Evolutionary conservation across 768 basidiomycete genomes (phyloP).

Genomic region (Candolleomyces aberdarensis): DNA sequence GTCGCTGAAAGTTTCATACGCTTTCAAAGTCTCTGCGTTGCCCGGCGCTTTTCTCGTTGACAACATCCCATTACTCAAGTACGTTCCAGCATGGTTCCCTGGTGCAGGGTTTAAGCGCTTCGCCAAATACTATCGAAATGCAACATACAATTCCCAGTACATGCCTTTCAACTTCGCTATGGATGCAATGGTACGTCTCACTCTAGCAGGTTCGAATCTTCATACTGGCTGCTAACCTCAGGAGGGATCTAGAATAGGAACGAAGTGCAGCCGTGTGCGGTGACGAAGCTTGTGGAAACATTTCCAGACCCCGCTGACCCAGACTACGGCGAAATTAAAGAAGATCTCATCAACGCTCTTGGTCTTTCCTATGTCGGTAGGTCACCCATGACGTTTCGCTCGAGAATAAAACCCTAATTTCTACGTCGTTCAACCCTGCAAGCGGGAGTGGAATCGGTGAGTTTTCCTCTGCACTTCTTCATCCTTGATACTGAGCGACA

Average conservation of each 20-base stretch:
- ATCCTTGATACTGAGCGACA: background rate
- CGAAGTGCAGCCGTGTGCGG: background rate
- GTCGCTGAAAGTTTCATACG: slow-evolving; percentile 25
- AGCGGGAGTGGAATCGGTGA: background rate
- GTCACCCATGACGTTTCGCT: background rate
- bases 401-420: background rate
- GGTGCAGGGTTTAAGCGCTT: slow-evolving; percentile 27
- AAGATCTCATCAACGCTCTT: background rate
- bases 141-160: slow-evolving; percentile 4
- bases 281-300: background rate
- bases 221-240: background rate
- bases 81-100: slow-evolving; percentile 36
- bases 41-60: slow-evolving; percentile 17
- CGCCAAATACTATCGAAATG: slow-evolving; percentile 6
- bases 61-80: slow-evolving; percentile 18
- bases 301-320: background rate
- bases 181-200: background rate
- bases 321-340: background rate
- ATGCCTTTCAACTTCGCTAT: background rate
- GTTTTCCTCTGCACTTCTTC: background rate
- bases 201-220: background rate
- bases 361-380: background rate
- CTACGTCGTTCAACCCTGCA: background rate
- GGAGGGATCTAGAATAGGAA: background rate
- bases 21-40: slow-evolving; percentile 20